Percentiles rank a stretch among this genome's conserved stretches.
Conservation (phyloP, 2,329 filamentous ascomycete species). For the Aspergillus puulaauensis region DNA sequence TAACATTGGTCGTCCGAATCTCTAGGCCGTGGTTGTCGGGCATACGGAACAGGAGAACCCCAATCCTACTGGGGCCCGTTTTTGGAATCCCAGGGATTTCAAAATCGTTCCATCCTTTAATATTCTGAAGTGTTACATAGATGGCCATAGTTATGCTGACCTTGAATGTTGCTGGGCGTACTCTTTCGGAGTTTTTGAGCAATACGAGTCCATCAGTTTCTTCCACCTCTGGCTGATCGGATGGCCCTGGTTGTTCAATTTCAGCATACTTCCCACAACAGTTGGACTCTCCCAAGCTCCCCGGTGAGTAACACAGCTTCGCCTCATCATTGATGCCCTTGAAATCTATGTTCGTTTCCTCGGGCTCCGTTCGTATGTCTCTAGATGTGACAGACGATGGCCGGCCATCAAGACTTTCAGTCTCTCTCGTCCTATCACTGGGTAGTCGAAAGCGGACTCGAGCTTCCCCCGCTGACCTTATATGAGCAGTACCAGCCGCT, state of each 20-base stretch:
- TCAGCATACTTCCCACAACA: neutral
- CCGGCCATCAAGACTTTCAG: neutral
- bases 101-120: slow-evolving; percentile 28
- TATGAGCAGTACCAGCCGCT: neutral
- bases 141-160: slow-evolving; percentile 20
- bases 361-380: neutral
- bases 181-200: slow-evolving; percentile 15
- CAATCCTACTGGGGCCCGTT: slow-evolving; percentile 23
- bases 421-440: neutral
- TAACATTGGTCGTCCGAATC: slow-evolving; percentile 27
- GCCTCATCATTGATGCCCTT: neutral
- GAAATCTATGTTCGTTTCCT: neutral
- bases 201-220: slow-evolving; percentile 19
- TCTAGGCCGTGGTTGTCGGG: slow-evolving; percentile 29
- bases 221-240: slow-evolving; percentile 15
- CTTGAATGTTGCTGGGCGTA: slow-evolving; percentile 20
- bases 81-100: slow-evolving; percentile 30
- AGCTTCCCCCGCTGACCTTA: neutral
- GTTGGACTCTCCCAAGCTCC: neutral
- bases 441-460: neutral
- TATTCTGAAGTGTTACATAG: slow-evolving; percentile 15
- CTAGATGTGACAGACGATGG: neutral
- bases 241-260: neutral
- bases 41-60: slow-evolving; percentile 29
- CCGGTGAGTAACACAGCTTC: neutral